These are phyloP conservation scores for Trifolium pratense DNA, from an alignment of 306 rosid species.

Conservation along the genomic window DNA sequence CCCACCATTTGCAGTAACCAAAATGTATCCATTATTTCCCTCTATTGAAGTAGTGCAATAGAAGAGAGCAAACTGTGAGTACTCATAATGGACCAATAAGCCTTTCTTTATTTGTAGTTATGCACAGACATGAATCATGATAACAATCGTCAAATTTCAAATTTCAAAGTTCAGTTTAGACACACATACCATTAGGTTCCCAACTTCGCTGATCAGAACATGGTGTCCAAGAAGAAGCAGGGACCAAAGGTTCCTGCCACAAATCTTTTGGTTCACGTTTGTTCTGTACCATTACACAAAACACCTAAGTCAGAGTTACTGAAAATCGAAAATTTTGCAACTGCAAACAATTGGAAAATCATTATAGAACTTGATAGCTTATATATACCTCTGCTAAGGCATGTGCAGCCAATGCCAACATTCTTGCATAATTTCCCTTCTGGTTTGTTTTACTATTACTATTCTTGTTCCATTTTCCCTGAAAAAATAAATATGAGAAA, in stretches of 20 bases:
- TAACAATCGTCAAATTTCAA: too few relatives aligned
- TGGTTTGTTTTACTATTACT: conserved; percentile 57
- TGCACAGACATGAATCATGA: conserved; percentile 16
- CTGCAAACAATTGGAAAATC: conserved; percentile 14
- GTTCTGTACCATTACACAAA: conserved; percentile 54
- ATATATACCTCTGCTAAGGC: conserved; percentile 90
- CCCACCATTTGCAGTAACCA: conserved; percentile 98
- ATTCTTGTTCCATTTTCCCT: conserved; percentile 64
- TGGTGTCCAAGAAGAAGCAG: conserved; percentile 92
- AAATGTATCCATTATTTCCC: conserved; percentile 81
- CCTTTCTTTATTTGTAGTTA: conserved; percentile 27
- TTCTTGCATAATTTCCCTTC: conserved; percentile 67
- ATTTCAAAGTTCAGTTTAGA: conserved; percentile 13
- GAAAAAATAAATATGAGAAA: conserved; percentile 42
- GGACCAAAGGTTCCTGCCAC: conserved; percentile 89
- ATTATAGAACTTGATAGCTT: background rate
- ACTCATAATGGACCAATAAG: conserved; percentile 26
- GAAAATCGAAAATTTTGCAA: conserved; percentile 34
- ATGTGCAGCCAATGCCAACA: conserved; percentile 92
- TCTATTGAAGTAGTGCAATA: conserved; percentile 50
- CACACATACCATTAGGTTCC: conserved; percentile 69
- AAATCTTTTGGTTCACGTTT: conserved; percentile 93
- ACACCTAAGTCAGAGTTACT: conserved; percentile 42
- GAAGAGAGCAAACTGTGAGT: conserved; percentile 45
- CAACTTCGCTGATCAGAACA: conserved; percentile 86